Evolutionary conservation across 306 rosid genomes (phyloP), one percentile per base, ranked within the genome.

Genomic region (Cicer yamashitae): DNA sequence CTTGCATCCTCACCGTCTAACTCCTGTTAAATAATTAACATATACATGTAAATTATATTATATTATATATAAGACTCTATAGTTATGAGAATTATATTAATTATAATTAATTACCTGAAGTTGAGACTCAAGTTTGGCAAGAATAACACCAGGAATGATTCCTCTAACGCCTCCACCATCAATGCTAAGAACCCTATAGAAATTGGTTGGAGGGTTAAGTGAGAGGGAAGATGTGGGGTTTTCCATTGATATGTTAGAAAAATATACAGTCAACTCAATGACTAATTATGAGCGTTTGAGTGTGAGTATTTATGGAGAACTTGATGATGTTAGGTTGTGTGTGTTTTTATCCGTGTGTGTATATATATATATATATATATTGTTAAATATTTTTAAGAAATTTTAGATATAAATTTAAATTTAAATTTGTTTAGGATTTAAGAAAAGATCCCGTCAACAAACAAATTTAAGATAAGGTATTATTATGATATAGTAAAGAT

Each of bases 141-240:
- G 82, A 66, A 83, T 56, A 44, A 83, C 84, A 51, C 84, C 84
- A 30, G 87, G 87, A 53, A 83, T 83, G 76, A 83, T 72, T 80
- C 87, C 87, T 57, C 87, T 39, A 12, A 83, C 64, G 8, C 87
- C 84, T 17, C 84, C 84, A 0, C 87, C 84, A 18, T 83, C 87
- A 65, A 83, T 79, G 75, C 82, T 75, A 25, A 83, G 87, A 79
- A 83, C 62, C 2, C 84, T 71, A 1, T 79, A 45, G 38, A 63
- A 34, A 40, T 79, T 4, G 34, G 34, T 58, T 22, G 7, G 69
- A 60, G 37, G 52, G 18, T 2, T 11, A 47, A 22, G 41, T 50
- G 50, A 34, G 0, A 18, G 1, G 13, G 53, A 43, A 74, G 71
- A 15, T 47, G 20, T 62, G 13, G 8, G 20, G 38, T 43, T 63